These are phyloP conservation scores for Lipomyces sp. DNA, from an alignment of 805 yeast species.

Conservation along the genomic window DNA sequence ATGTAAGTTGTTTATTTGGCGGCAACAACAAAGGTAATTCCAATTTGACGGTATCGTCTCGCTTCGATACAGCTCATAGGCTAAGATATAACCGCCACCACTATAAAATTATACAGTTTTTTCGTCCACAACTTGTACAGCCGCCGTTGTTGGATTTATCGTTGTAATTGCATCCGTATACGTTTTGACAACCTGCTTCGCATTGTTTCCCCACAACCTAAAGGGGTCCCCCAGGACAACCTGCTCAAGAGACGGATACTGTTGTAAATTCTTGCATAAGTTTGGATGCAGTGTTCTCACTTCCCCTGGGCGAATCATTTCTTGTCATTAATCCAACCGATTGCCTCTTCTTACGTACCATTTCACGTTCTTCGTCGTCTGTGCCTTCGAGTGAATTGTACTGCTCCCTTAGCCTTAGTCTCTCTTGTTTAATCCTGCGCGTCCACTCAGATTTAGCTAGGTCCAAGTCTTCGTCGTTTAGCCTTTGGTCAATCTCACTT, in stretches of 20 bases:
- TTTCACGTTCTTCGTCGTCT: background rate
- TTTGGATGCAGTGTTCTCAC: constrained; percentile 1
- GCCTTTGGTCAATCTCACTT: constrained; percentile 9
- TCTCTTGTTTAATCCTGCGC: background rate
- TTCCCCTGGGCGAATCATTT: background rate
- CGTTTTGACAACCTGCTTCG: constrained; percentile 56
- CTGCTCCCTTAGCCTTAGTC: constrained; percentile 1
- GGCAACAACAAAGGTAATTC: too few species aligned
- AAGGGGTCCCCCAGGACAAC: constrained; percentile 33
- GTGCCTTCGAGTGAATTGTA: background rate
- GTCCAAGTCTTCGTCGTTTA: constrained; percentile 7
- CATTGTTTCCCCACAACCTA: constrained; percentile 50
- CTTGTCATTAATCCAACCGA: background rate
- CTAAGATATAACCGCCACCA: background rate
- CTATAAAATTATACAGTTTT: too few species aligned
- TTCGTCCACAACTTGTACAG: constrained; percentile 69
- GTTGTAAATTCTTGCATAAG: background rate
- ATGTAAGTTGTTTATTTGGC: too few species aligned
- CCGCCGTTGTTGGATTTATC: constrained; percentile 63
- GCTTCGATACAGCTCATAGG: background rate
- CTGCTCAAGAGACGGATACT: background rate
- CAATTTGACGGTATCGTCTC: too few species aligned
- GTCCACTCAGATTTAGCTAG: constrained; percentile 3
- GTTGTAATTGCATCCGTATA: constrained; percentile 68
- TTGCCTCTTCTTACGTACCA: background rate